Evolutionary conservation across 2,329 filamentous ascomycete genomes (phyloP), one percentile per base, ranked within the genome.

Genomic region (Stagonosporopsis rhizophila): DNA sequence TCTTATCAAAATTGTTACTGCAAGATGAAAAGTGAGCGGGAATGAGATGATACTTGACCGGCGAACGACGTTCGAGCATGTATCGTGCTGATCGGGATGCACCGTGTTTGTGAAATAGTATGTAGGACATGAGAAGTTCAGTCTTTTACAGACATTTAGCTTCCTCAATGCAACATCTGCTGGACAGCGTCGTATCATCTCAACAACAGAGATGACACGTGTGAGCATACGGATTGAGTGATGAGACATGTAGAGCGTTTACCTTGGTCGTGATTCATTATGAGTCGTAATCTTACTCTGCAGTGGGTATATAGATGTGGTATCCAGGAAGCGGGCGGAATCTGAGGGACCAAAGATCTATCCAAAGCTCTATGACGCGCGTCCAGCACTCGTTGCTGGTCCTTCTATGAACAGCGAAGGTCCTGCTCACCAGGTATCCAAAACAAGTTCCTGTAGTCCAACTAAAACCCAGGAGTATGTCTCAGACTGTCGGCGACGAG

Each of bases 181-280:
- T 40, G 38, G 12, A 23, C 14, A 40, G n/a, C n/a, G n/a, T n/a
- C n/a, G n/a, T n/a, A 27, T 27, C 9, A 4, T 2, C 28, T 30
- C 28, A 14, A 12, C 1, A 30, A 14, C 8, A 30, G 28, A 22
- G 34, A 37, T 11, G 32, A 14, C 12, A 39, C 19, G 14, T 17
- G 22, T 11, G 23, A 41, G 3, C n/a, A 8, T 17, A 27, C 22
- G 19, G 6, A 17, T 27, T 2, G 39, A 17, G 15, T 23, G 5
- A 12, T 25, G 22, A 47, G 25, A 17, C 25, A 23, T 19, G 9
- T 20, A 12, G n/a, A 39, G n/a, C 9, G 19, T 30, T 40, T 34
- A 34, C 19, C 37, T 47, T 47, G 17, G 9, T 38, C 44, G n/a
- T 42, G 19, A 32, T 42, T 30, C 51, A 38, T 48, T 46, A 17